These are phyloP conservation scores for Thelonectria olida DNA, from an alignment of 2,329 filamentous ascomycete species.

Conservation along the genomic window DNA sequence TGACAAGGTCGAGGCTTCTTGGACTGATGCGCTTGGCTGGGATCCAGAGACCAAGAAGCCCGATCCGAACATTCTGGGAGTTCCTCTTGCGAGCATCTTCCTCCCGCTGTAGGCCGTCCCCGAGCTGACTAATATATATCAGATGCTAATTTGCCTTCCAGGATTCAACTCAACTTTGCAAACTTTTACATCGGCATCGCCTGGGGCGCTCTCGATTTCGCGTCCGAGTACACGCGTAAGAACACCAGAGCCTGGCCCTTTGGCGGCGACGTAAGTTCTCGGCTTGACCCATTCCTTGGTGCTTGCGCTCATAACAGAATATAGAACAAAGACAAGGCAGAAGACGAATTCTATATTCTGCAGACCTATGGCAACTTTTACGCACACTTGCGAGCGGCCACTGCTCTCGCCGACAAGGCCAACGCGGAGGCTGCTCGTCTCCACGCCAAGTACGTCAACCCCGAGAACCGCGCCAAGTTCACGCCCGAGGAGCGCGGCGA, in stretches of 20 bases:
- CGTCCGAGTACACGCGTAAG: conserved; percentile 64
- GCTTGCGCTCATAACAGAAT: background rate
- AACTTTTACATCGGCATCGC: conserved; percentile 74
- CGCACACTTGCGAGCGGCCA: conserved; percentile 68
- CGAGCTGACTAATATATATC: background rate
- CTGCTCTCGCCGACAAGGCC: conserved; percentile 65
- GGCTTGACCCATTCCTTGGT: rapidly evolving
- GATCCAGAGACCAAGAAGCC: conserved; percentile 59
- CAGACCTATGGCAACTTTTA: conserved; percentile 71
- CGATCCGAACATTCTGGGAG: conserved; percentile 56
- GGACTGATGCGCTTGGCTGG: conserved; percentile 72
- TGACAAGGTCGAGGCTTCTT: conserved; percentile 63
- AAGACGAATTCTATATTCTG: conserved; percentile 73
- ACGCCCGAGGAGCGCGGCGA: conserved; percentile 65
- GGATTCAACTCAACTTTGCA: conserved; percentile 71
- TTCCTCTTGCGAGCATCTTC: conserved; percentile 66
- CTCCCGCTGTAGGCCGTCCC: conserved; percentile 59
- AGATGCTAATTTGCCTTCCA: conserved; percentile 25
- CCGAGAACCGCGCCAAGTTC: conserved; percentile 51
- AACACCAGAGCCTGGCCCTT: conserved; percentile 71
- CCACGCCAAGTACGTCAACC: conserved; percentile 49
- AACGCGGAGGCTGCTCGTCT: conserved; percentile 58
- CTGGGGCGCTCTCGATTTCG: conserved; percentile 64
- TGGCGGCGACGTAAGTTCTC: conserved; percentile 61
- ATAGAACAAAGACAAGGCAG: conserved; percentile 63